Evolutionary conservation across 2,329 filamentous ascomycete species (phyloP).

Genomic region (Cordyceps cicadae): DNA sequence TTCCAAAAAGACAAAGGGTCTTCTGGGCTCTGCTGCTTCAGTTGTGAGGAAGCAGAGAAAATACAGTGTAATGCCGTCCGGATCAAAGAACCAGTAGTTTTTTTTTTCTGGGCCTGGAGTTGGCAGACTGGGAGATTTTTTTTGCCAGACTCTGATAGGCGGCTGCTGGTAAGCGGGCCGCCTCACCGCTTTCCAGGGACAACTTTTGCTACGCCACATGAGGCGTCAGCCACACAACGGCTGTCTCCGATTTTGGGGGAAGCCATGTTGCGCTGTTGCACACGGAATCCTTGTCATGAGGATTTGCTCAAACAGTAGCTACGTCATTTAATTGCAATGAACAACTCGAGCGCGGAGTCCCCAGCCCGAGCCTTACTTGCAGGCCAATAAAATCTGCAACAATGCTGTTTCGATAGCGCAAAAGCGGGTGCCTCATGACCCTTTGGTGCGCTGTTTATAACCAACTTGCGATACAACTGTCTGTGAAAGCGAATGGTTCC

Average conservation of each 20-base stretch:
- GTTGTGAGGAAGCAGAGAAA: not conserved
- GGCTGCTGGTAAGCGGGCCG: conserved; percentile 12
- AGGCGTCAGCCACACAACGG: not conserved
- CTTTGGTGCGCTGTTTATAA: not conserved
- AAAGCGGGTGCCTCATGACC: not conserved
- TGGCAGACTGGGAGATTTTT: conserved; percentile 15
- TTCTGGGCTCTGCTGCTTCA: not conserved
- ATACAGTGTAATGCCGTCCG: not conserved
- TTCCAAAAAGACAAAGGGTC: not conserved
- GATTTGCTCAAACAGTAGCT: no score
- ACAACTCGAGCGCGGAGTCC: no score
- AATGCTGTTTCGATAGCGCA: no score
- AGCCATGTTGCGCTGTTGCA: no score
- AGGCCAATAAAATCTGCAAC: no score
- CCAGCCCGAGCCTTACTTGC: no score
- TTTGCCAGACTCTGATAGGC: conserved; percentile 15
- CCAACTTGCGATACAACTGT: no score
- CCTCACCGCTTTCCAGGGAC: conserved; percentile 18
- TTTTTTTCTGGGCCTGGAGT: conserved; percentile 10
- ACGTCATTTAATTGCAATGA: no score
- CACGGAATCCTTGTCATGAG: no score
- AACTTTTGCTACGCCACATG: not conserved
- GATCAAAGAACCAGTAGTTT: conserved; percentile 9
- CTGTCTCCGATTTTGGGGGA: not conserved
- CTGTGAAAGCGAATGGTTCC: no score